phyloP scores from a whole-genome alignment of 202 grass and related monocot genomes.

The Schoenoplectus tabernaemontani region DNA sequence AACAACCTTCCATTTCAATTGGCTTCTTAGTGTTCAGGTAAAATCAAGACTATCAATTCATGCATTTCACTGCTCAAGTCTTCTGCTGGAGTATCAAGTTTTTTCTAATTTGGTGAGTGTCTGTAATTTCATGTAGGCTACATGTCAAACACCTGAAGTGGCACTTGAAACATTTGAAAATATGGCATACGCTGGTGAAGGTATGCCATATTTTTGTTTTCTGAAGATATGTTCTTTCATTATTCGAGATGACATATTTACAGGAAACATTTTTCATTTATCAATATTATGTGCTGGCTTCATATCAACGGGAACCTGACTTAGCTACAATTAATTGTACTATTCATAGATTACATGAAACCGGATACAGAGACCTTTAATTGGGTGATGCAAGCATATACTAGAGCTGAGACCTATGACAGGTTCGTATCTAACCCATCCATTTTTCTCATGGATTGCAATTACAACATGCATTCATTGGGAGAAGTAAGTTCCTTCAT shows the following conservation, averaged over 20 bases:
- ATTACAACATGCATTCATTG: not conserved
- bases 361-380: slow-evolving; percentile 90
- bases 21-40: slow-evolving; percentile 94
- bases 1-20: slow-evolving; percentile 94
- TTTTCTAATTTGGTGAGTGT: no score
- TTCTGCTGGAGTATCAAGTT: not conserved
- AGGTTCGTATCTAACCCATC: slow-evolving; percentile 38
- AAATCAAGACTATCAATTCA: not conserved
- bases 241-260: slow-evolving; percentile 5
- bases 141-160: slow-evolving; percentile 87
- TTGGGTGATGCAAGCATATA: slow-evolving; percentile 95
- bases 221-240: slow-evolving; percentile 16
- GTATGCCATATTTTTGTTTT: slow-evolving; percentile 35
- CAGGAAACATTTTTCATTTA: not conserved
- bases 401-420: slow-evolving; percentile 78
- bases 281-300: slow-evolving; percentile 2
- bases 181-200: slow-evolving; percentile 95
- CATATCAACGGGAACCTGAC: not conserved
- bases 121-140: slow-evolving; percentile 50
- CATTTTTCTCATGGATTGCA: not conserved
- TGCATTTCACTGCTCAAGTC: not conserved
- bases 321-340: slow-evolving; percentile 19
- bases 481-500: not conserved
- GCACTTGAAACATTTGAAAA: slow-evolving; percentile 94
- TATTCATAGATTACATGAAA: slow-evolving; percentile 79